These are phyloP conservation scores for Microthlaspi erraticum DNA, from an alignment of 345 rosid species.

Conservation along the genomic window DNA sequence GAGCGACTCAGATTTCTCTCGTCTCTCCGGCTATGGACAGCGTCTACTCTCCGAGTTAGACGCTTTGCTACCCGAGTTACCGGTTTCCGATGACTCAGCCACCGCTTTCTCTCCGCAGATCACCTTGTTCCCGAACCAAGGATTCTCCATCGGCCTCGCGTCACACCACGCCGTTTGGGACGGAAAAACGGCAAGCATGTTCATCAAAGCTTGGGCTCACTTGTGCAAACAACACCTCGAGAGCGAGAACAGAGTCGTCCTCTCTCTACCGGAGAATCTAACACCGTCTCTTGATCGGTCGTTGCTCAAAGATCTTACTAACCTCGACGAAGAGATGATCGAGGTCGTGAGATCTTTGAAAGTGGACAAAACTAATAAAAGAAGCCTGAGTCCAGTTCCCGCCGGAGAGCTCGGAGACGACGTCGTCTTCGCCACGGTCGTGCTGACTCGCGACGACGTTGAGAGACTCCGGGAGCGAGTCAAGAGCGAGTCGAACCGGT, in stretches of 20 bases:
- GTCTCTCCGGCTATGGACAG: constrained; percentile 16
- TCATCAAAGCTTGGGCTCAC: constrained; percentile 48
- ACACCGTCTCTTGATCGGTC: constrained; percentile 38
- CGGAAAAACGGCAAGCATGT: constrained; percentile 25
- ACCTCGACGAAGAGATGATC: constrained; percentile 29
- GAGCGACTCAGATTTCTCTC: constrained; percentile 30
- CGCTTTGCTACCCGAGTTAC: constrained; percentile 16
- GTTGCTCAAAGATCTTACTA: constrained; percentile 4
- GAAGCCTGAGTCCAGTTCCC: constrained; percentile 23
- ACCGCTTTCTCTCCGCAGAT: constrained; percentile 31
- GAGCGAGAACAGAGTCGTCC: too few relatives aligned
- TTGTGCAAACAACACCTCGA: constrained; percentile 15
- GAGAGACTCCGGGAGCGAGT: constrained; percentile 40
- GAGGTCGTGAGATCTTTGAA: neutral
- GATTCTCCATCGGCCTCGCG: constrained; percentile 31
- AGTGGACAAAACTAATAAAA: neutral
- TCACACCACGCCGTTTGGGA: constrained; percentile 41
- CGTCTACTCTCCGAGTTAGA: constrained; percentile 28
- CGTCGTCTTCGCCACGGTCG: constrained; percentile 41
- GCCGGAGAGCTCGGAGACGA: neutral
- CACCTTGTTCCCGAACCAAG: constrained; percentile 38
- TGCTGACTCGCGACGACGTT: constrained; percentile 34
- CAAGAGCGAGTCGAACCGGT: constrained; percentile 20
- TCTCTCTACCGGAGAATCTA: constrained; percentile 21
- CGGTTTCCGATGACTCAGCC: constrained; percentile 12